phyloP scores from a whole-genome alignment of 495 filamentous ascomycete species.

The Trichocladium antarcticum region DNA sequence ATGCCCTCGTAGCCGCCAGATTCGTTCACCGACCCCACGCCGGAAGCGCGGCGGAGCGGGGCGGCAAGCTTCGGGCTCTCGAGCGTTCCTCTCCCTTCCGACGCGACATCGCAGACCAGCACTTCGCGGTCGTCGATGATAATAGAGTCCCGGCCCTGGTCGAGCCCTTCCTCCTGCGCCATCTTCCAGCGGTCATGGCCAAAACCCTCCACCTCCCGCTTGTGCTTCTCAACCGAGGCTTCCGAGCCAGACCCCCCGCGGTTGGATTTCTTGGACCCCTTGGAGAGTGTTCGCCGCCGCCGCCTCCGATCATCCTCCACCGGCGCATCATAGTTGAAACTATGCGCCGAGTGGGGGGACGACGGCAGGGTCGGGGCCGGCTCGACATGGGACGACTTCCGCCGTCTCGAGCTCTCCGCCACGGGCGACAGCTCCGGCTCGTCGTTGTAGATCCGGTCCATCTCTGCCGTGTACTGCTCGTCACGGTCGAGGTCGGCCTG shows the following conservation, averaged over 20 bases:
- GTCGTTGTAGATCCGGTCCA: slow-evolving; percentile 42
- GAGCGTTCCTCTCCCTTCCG: slow-evolving; percentile 51
- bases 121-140: slow-evolving; percentile 55
- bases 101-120: slow-evolving; percentile 44
- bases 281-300: slow-evolving; percentile 27
- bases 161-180: slow-evolving; percentile 43
- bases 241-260: slow-evolving; percentile 25
- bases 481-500: slow-evolving; percentile 42
- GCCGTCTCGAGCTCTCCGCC: slow-evolving; percentile 21
- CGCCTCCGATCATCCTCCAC: slow-evolving; percentile 53
- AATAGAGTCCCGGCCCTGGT: slow-evolving; percentile 55
- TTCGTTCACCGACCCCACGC: slow-evolving; percentile 9
- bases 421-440: slow-evolving; percentile 25
- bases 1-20: slow-evolving; percentile 33
- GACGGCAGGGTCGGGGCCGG: slow-evolving; percentile 9
- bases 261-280: slow-evolving; percentile 36
- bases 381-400: slow-evolving; percentile 1
- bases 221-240: slow-evolving; percentile 45
- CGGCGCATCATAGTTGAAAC: slow-evolving; percentile 79
- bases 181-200: slow-evolving; percentile 59
- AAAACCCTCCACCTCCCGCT: slow-evolving; percentile 64
- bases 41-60: slow-evolving; percentile 12
- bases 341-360: slow-evolving; percentile 33
- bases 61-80: slow-evolving; percentile 37
- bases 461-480: slow-evolving; percentile 41